Percentiles rank a stretch among this genome's conserved stretches.
phyloP scores from a whole-genome alignment of 306 rosid species.

The Hylodesmum podocarpum region DNA sequence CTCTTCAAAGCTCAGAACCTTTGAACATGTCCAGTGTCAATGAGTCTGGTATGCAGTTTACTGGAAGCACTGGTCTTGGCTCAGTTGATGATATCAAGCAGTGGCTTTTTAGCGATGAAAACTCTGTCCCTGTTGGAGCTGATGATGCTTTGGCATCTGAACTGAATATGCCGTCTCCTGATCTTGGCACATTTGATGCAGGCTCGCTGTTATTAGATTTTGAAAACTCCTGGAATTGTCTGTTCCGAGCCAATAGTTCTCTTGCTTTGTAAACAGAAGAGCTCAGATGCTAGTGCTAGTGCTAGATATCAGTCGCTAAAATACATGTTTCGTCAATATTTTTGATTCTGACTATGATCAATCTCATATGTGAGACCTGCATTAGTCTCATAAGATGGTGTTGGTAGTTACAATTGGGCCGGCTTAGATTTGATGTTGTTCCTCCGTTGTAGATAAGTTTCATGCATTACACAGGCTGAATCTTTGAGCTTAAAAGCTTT shows the following conservation, averaged over 20 bases:
- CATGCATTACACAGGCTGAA: not conserved
- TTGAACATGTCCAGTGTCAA: constrained; percentile 15
- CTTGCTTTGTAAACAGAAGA: not conserved
- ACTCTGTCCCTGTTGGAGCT: constrained; percentile 13
- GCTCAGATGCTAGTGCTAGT: not conserved
- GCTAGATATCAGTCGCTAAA: not conserved
- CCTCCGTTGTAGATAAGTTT: not conserved
- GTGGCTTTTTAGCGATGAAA: constrained; percentile 39
- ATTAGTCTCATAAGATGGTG: not conserved
- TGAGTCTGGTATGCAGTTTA: constrained; percentile 34
- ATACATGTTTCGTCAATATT: not conserved
- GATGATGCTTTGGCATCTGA: constrained; percentile 38
- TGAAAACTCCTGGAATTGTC: constrained; percentile 45
- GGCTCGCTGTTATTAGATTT: constrained; percentile 41
- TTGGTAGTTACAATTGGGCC: not conserved
- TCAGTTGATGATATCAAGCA: constrained; percentile 29
- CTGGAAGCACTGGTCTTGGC: not conserved
- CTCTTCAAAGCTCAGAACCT: constrained; percentile 31
- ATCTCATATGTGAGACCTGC: not conserved
- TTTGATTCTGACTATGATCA: not conserved
- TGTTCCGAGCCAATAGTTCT: not conserved
- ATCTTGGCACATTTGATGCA: constrained; percentile 28
- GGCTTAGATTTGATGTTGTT: not conserved
- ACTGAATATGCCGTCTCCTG: constrained; percentile 33
- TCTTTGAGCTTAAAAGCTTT: not conserved